These are phyloP conservation scores for Ophiocordyceps camponoti-saundersi DNA, from an alignment of 2,329 filamentous ascomycete species.

Conservation along the genomic window DNA sequence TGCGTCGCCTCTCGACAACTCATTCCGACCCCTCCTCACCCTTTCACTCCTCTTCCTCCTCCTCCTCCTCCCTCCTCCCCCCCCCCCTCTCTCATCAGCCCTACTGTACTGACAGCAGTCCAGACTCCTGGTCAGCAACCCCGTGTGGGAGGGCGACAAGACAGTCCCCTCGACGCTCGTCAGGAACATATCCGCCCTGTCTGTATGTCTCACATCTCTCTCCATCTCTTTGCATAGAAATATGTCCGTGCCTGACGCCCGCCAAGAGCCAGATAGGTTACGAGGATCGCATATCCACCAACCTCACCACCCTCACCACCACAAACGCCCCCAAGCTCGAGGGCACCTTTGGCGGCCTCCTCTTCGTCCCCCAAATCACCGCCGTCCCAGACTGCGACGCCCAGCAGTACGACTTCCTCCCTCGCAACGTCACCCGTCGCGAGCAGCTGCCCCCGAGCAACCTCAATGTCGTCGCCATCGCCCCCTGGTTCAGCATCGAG, in stretches of 20 bases:
- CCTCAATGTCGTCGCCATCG: slow-evolving; percentile 64
- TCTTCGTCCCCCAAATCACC: slow-evolving; percentile 66
- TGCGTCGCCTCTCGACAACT: slow-evolving; percentile 18
- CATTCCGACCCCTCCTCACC: background rate
- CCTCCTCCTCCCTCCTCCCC: background rate
- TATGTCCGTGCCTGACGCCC: slow-evolving; percentile 2
- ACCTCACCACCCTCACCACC: slow-evolving; percentile 61
- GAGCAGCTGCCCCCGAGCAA: slow-evolving; percentile 50
- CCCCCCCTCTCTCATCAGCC: too few relatives aligned
- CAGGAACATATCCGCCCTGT: slow-evolving; percentile 37
- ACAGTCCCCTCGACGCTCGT: slow-evolving; percentile 36
- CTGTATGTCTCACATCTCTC: slow-evolving; percentile 21
- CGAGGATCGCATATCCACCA: slow-evolving; percentile 30
- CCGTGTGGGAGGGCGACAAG: slow-evolving; percentile 31
- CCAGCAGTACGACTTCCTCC: slow-evolving; percentile 47
- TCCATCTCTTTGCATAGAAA: background rate
- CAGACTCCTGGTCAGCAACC: slow-evolving; percentile 44
- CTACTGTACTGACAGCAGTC: slow-evolving; percentile 1
- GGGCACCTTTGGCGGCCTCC: slow-evolving; percentile 53
- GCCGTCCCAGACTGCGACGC: slow-evolving; percentile 43
- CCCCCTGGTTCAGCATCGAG: slow-evolving; percentile 63
- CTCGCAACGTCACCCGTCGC: slow-evolving; percentile 56
- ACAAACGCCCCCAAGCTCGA: slow-evolving; percentile 43
- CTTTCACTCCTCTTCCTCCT: background rate
- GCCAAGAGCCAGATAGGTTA: slow-evolving; percentile 30